phyloP scores from a whole-genome alignment of 352 stramenopile genomes.

The Elongisporangium anandrum region DNA sequence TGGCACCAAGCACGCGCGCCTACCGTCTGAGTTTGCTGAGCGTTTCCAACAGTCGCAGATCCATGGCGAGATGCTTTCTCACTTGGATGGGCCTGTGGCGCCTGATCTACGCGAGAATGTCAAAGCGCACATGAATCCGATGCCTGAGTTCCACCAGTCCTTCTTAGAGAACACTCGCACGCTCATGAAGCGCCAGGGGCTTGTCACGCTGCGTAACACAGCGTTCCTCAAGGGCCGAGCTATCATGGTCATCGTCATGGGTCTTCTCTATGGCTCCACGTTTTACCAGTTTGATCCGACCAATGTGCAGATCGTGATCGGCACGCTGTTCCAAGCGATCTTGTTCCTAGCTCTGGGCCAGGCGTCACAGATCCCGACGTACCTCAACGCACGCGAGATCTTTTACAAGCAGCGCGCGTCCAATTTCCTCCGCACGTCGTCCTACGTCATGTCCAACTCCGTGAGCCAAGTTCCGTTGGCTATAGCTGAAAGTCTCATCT shows the following conservation, averaged over 20 bases:
- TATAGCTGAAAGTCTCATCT: conserved; percentile 61
- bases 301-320: conserved; percentile 47
- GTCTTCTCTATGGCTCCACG: conserved; percentile 32
- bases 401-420: conserved; percentile 34
- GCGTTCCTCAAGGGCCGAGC: conserved; percentile 35
- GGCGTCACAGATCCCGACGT: conserved; percentile 66
- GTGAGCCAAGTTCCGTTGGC: conserved; percentile 32
- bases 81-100: conserved; percentile 31
- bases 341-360: conserved; percentile 72
- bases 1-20: conserved; percentile 12
- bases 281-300: conserved; percentile 39
- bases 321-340: conserved; percentile 76
- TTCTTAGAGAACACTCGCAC: conserved; percentile 22
- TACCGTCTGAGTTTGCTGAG: conserved; percentile 29
- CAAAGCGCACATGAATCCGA: conserved; percentile 50
- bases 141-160: conserved; percentile 28
- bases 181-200: conserved; percentile 46
- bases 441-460: conserved; percentile 55
- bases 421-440: conserved; percentile 52
- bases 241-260: conserved; percentile 39
- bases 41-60: conserved; percentile 32
- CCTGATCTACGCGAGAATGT: conserved; percentile 13
- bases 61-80: conserved; percentile 34
- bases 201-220: conserved; percentile 38
- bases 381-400: conserved; percentile 68